Evolutionary conservation across 2,329 filamentous ascomycete genomes (phyloP).

Genomic region (Pezicula radicicola): DNA sequence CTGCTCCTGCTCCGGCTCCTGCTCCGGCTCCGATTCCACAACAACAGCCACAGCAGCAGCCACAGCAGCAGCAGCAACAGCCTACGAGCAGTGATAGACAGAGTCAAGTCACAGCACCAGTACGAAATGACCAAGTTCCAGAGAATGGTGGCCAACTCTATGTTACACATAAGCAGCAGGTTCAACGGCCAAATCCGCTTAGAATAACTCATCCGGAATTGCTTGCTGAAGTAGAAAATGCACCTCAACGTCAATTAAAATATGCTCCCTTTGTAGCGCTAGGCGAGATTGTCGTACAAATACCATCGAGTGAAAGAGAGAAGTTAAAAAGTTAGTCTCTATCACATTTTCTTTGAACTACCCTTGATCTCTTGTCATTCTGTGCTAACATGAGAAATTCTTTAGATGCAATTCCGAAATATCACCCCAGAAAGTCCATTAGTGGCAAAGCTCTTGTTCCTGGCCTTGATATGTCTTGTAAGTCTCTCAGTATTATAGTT

Average conservation of each 20-base stretch:
- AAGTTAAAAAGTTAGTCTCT: neutral
- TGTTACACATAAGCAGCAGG: neutral
- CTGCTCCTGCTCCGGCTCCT: neutral
- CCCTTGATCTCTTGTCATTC: neutral
- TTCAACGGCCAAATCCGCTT: neutral
- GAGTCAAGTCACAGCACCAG: neutral
- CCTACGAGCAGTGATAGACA: neutral
- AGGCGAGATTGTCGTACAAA: slow-evolving; percentile 19
- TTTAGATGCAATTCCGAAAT: slow-evolving; percentile 27
- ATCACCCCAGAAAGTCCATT: slow-evolving; percentile 25
- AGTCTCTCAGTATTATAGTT: slow-evolving; percentile 9
- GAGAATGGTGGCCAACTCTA: neutral
- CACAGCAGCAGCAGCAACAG: neutral
- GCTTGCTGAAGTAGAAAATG: slow-evolving; percentile 12
- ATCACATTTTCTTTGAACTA: neutral
- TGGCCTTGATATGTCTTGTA: slow-evolving; percentile 25
- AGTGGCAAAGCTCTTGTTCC: slow-evolving; percentile 26
- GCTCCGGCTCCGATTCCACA: neutral
- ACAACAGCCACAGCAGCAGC: neutral
- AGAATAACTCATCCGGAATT: slow-evolving; percentile 19
- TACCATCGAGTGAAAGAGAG: slow-evolving; percentile 19
- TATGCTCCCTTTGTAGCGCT: slow-evolving; percentile 25
- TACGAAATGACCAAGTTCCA: neutral
- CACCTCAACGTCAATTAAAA: slow-evolving; percentile 18
- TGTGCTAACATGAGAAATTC: slow-evolving; percentile 2